Conservation (phyloP, 768 basidiomycete genomes). For the Lactifluus hygrophoroides region DNA sequence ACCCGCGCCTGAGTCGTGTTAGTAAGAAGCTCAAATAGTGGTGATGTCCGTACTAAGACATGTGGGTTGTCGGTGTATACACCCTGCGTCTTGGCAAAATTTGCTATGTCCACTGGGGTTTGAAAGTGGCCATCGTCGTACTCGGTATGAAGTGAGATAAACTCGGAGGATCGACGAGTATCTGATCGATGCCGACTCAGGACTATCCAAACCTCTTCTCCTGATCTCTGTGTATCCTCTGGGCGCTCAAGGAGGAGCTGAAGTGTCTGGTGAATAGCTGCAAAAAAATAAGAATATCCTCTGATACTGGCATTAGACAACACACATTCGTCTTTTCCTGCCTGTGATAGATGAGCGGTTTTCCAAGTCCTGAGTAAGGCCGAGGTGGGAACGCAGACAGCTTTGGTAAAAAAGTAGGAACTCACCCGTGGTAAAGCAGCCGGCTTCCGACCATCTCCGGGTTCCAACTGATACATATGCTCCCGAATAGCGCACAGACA, state of each 20-base stretch:
- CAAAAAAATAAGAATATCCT: background rate
- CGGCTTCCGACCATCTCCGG: slow-evolving; percentile 46
- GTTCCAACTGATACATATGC: slow-evolving; percentile 85
- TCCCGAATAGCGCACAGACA: slow-evolving; percentile 64
- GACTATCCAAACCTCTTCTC: slow-evolving; percentile 65
- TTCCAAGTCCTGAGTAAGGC: slow-evolving; percentile 28
- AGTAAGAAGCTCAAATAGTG: background rate
- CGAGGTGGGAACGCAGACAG: background rate
- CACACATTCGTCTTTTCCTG: slow-evolving; percentile 27
- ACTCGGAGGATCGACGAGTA: slow-evolving; percentile 53
- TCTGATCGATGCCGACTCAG: slow-evolving; percentile 67
- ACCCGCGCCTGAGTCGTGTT: slow-evolving; percentile 18
- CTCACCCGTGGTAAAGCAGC: slow-evolving; percentile 62
- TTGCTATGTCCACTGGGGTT: background rate
- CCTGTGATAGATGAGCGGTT: slow-evolving; percentile 9
- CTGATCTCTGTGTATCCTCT: background rate
- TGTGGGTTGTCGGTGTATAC: slow-evolving; percentile 19
- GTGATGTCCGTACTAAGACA: slow-evolving; percentile 8
- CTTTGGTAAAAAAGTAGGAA: slow-evolving; percentile 2
- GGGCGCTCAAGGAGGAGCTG: slow-evolving; percentile 31
- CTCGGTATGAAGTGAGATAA: slow-evolving; percentile 54
- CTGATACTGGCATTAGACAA: background rate
- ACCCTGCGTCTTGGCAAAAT: slow-evolving; percentile 8
- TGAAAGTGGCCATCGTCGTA: slow-evolving; percentile 27
- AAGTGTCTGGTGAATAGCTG: slow-evolving; percentile 35